Percentiles rank a stretch among this genome's conserved stretches.
Evolutionary conservation across 441 rosid species (phyloP).

Genomic region (Mallotus repandus): DNA sequence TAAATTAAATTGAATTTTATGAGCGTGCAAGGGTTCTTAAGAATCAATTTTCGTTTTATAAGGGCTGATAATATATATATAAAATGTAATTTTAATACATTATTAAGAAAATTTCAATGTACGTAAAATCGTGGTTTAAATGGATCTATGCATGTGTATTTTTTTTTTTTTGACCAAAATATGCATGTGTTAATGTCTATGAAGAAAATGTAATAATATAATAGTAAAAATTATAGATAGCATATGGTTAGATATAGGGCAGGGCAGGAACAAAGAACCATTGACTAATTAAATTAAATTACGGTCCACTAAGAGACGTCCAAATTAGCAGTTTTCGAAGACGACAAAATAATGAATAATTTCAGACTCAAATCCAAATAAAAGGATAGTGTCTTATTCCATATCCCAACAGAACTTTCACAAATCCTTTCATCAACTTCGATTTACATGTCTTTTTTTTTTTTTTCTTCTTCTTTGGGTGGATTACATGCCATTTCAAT

Average conservation of each 20-base stretch:
- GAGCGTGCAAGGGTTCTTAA: too few relatives aligned
- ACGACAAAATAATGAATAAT: conserved; percentile 28
- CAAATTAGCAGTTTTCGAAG: conserved; percentile 22
- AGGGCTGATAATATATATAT: too few relatives aligned
- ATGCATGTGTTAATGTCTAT: conserved; percentile 10
- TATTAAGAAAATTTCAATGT: too few relatives aligned
- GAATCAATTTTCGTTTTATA: too few relatives aligned
- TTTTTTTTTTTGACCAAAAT: too few relatives aligned
- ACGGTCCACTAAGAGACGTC: neutral
- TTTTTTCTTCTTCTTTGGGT: too few relatives aligned
- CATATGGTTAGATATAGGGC: too few relatives aligned
- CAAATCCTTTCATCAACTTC: conserved; percentile 24
- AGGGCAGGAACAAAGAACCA: neutral
- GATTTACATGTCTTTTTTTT: too few relatives aligned
- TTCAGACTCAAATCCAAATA: conserved; percentile 23
- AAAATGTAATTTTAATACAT: too few relatives aligned
- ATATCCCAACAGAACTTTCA: conserved; percentile 38
- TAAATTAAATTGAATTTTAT: too few relatives aligned
- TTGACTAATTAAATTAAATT: neutral
- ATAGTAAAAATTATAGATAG: neutral
- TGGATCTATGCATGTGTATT: conserved; percentile 12
- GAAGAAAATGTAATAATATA: neutral
- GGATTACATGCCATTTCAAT: too few relatives aligned
- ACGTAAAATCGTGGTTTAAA: neutral
- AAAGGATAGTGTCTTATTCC: conserved; percentile 11